phyloP scores from a whole-genome alignment of 176 grass and related monocot species.

The Avena atlantica region DNA sequence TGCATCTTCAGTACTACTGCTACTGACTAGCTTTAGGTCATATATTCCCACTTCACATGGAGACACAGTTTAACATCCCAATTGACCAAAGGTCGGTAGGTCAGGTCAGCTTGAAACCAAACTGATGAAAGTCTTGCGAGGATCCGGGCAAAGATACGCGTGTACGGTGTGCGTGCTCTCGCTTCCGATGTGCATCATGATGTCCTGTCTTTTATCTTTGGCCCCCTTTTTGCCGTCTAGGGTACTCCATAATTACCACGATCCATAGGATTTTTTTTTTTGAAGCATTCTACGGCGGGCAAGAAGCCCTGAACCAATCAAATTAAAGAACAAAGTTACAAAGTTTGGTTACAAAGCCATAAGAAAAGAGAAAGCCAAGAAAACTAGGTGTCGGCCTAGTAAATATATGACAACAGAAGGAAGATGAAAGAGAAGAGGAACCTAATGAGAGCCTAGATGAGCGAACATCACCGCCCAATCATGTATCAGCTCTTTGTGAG shows the following conservation, averaged over 20 bases:
- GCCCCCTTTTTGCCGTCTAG: slow-evolving; percentile 31
- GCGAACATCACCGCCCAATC: too few species aligned
- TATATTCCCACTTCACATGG: slow-evolving; percentile 24
- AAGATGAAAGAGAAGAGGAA: too few species aligned
- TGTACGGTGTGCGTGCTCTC: slow-evolving; percentile 48
- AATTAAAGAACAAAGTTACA: too few species aligned
- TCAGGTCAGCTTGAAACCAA: slow-evolving; percentile 22
- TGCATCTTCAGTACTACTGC: not conserved
- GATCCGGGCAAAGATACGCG: slow-evolving; percentile 36
- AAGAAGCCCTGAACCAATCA: too few species aligned
- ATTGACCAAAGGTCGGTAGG: slow-evolving; percentile 46
- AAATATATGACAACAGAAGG: too few species aligned
- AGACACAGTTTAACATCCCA: slow-evolving; percentile 23
- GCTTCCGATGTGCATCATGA: slow-evolving; percentile 38
- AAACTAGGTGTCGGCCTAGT: too few species aligned
- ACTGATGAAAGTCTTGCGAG: slow-evolving; percentile 32
- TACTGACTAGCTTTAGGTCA: slow-evolving; percentile 24
- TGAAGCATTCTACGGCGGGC: too few species aligned
- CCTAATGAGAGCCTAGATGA: too few species aligned
- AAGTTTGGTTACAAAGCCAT: too few species aligned
- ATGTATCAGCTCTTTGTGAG: too few species aligned
- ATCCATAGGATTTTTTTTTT: slow-evolving; percentile 36
- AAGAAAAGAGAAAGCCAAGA: too few species aligned
- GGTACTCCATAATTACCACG: slow-evolving; percentile 41
- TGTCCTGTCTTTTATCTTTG: slow-evolving; percentile 22